Evolutionary conservation across 2,329 filamentous ascomycete genomes (phyloP), one percentile per base, ranked within the genome.

Genomic region (Phyllosticta capitalensis): DNA sequence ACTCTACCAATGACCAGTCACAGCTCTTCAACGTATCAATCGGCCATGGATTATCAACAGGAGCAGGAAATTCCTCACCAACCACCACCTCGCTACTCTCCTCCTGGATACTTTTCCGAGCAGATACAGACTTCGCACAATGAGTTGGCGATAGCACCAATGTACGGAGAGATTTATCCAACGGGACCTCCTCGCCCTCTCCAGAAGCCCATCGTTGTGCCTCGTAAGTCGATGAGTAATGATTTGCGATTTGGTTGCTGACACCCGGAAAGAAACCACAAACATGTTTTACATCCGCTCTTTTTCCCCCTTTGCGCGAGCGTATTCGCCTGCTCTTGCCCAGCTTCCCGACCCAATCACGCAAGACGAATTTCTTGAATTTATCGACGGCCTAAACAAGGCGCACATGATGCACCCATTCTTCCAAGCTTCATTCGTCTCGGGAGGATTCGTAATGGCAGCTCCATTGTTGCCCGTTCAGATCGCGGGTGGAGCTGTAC

Each of bases 371-470:
- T 68, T 68, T 59, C 63, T 70, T 19, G 48, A 61, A 6, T 69
- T 70, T 61, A 61, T 69, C 59, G 67, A 69, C 52, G 64, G 65
- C 9, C 63, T 69, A 30, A 69, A 69, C 57, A 61, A 66, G 48
- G 65, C 62, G 45, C 68, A 67, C 60, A 60, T 69, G 30, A 66
- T 66, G 9, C 59, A 64, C 10, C 67, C 68, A 0, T 61, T 66
- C 58, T 66, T 68, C 58, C 63, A 69, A 58, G 63, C 7, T 61
- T 65, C 30, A 26, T 26, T 65, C 33, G 52, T 66, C 4, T 63
- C 62, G 2, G 67, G 68, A 3, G 62, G 61, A 1, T 57, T 61
- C 19, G 64, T 69, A 54, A 53, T 63, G 5, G 59, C 63, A 5
- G 59, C 63, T 5, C 64, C 66, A 55, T 58, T 68, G 20, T 55